Evolutionary conservation across 2,329 filamentous ascomycete species (phyloP).

Genomic region (Chaetomium strumarium): DNA sequence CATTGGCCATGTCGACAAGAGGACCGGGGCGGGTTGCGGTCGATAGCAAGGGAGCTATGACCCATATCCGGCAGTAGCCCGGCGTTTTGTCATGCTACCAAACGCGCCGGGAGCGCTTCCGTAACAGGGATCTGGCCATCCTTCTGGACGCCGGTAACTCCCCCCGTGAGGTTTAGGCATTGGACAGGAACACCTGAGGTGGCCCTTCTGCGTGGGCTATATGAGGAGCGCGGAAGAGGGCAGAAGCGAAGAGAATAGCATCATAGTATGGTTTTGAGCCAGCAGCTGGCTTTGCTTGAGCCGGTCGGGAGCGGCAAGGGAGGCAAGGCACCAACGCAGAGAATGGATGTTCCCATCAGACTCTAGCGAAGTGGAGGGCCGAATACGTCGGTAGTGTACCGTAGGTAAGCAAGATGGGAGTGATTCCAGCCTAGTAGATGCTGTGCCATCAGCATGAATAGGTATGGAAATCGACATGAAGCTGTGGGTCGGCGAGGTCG

Average conservation of each 20-base stretch:
- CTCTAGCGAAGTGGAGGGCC: too few relatives aligned
- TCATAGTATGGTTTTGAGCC: too few relatives aligned
- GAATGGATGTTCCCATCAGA: too few relatives aligned
- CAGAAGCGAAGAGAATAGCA: too few relatives aligned
- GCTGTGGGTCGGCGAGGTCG: background rate
- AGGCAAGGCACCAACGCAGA: too few relatives aligned
- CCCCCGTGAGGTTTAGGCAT: conserved; percentile 14
- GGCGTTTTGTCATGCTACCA: conserved; percentile 15
- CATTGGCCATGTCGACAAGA: conserved; percentile 6
- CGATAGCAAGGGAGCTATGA: conserved; percentile 1
- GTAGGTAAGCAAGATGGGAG: too few relatives aligned
- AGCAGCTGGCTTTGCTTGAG: too few relatives aligned
- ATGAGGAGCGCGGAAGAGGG: background rate
- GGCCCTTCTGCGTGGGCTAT: conserved; percentile 16
- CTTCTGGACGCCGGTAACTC: conserved; percentile 7
- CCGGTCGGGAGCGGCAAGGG: too few relatives aligned
- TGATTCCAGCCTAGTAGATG: too few relatives aligned
- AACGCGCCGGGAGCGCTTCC: conserved; percentile 19
- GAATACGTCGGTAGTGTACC: too few relatives aligned
- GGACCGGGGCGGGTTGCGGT: conserved; percentile 1
- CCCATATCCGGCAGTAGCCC: conserved; percentile 14
- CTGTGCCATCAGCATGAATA: too few relatives aligned
- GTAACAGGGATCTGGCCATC: conserved; percentile 14
- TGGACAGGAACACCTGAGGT: background rate
- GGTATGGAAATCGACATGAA: too few relatives aligned